These are phyloP conservation scores for Entomortierella lignicola DNA, from an alignment of 192 early-diverging fungal species.

Conservation along the genomic window DNA sequence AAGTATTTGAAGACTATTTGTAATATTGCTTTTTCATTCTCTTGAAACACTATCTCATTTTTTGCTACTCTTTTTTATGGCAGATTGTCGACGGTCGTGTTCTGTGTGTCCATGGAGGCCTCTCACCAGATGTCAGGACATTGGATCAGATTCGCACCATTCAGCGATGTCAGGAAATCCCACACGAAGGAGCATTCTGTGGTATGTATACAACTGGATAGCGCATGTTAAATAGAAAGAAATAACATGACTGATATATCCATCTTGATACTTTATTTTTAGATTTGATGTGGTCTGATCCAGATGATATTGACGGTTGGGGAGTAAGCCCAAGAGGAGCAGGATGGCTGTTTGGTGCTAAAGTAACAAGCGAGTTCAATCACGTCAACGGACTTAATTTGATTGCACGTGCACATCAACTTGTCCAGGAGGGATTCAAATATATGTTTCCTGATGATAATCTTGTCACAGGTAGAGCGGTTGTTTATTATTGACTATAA, in stretches of 20 bases:
- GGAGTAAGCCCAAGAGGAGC: conserved; percentile 91
- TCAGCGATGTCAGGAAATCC: conserved; percentile 93
- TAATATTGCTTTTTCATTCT: background rate
- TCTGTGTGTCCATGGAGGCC: conserved; percentile 92
- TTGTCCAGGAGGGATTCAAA: conserved; percentile 98
- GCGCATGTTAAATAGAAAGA: too few relatives aligned
- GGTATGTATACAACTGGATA: conserved; percentile 42
- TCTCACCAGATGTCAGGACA: conserved; percentile 93
- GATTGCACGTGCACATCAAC: conserved; percentile 96
- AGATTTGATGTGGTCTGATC: conserved; percentile 98
- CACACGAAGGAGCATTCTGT: conserved; percentile 95
- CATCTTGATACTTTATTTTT: too few relatives aligned
- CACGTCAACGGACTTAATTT: conserved; percentile 91
- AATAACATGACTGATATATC: too few relatives aligned
- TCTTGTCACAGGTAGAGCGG: conserved; percentile 82
- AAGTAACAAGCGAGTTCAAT: conserved; percentile 96
- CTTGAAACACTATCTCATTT: conserved; percentile 1
- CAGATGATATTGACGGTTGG: conserved; percentile 94
- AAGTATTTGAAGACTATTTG: conserved; percentile 30
- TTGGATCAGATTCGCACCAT: conserved; percentile 96
- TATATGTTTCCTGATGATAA: conserved; percentile 94
- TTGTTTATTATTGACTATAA: too few relatives aligned
- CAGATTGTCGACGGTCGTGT: conserved; percentile 96
- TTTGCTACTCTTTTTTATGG: conserved; percentile 4
- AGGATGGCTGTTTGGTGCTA: conserved; percentile 96